A percentile compares a stretch with the other conserved stretches of the same genome.
These are phyloP conservation scores for Beauveria asiatica DNA, from an alignment of 2,329 filamentous ascomycete species.

Conservation along the genomic window DNA sequence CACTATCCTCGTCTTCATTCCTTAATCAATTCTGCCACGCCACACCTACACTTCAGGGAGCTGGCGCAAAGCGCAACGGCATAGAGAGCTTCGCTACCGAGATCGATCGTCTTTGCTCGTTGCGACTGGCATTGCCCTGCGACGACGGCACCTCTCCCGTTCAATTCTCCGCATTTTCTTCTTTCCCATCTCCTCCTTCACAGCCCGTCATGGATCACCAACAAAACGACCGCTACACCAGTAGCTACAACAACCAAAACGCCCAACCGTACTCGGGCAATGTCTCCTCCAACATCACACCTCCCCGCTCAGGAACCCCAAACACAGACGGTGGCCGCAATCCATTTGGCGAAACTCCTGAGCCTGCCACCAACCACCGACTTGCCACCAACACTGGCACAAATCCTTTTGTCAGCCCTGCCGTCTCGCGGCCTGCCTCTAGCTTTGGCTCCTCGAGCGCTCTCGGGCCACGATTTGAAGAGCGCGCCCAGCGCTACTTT, in stretches of 20 bases:
- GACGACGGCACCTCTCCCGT: neutral
- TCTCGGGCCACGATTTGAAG: slow-evolving; percentile 26
- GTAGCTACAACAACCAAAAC: slow-evolving; percentile 18
- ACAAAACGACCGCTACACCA: slow-evolving; percentile 17
- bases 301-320: slow-evolving; percentile 33
- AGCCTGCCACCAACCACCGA: slow-evolving; percentile 27
- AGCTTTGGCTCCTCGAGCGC: slow-evolving; percentile 39
- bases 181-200: neutral
- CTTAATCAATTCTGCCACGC: neutral
- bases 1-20: neutral
- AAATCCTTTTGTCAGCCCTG: slow-evolving; percentile 40
- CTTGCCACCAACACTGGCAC: slow-evolving; percentile 16
- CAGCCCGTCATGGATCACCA: slow-evolving; percentile 19
- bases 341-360: slow-evolving; percentile 32
- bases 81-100: neutral
- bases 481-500: slow-evolving; percentile 51
- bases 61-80: neutral
- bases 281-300: slow-evolving; percentile 31
- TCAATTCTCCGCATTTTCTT: neutral
- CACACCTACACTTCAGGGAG: neutral
- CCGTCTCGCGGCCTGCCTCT: slow-evolving; percentile 36
- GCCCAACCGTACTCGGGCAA: slow-evolving; percentile 23
- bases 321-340: slow-evolving; percentile 31
- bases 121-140: neutral
- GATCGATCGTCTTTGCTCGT: neutral